Conservation (phyloP, 148 eudicot genomes). For the Chenopodium album region DNA sequence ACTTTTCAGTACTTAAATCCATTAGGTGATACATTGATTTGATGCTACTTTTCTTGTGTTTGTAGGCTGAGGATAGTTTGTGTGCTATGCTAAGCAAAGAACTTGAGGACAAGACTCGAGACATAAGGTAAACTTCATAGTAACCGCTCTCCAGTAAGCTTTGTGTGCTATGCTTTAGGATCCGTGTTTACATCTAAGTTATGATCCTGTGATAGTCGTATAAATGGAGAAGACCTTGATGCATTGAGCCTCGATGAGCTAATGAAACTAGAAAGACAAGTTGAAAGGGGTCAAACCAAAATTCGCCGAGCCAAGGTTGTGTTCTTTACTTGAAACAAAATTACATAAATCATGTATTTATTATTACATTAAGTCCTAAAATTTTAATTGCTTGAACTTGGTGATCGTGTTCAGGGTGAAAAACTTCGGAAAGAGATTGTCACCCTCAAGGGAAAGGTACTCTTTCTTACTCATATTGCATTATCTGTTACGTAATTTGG, state of each 20-base stretch:
- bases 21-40: background rate
- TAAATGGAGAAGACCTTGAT: constrained; percentile 29
- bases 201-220: constrained; percentile 15
- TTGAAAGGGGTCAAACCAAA: constrained; percentile 30
- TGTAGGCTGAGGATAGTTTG: constrained; percentile 25
- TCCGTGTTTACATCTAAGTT: background rate
- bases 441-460: constrained; percentile 30
- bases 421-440: constrained; percentile 31
- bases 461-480: background rate
- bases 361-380: background rate
- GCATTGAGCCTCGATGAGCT: constrained; percentile 32
- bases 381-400: background rate
- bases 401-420: constrained; percentile 21
- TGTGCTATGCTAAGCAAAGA: constrained; percentile 31
- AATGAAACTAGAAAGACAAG: constrained; percentile 35
- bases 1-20: too few relatives aligned
- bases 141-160: background rate
- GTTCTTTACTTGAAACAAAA: background rate
- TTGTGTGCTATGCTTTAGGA: background rate
- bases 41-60: background rate
- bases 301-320: constrained; percentile 34
- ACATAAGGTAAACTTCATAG: constrained; percentile 27
- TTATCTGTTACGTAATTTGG: background rate
- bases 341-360: background rate
- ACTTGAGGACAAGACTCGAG: constrained; percentile 29